Percentiles rank a stretch among this genome's conserved stretches.
Conservation (phyloP, 345 rosid genomes). For the Microcos paniculata region DNA sequence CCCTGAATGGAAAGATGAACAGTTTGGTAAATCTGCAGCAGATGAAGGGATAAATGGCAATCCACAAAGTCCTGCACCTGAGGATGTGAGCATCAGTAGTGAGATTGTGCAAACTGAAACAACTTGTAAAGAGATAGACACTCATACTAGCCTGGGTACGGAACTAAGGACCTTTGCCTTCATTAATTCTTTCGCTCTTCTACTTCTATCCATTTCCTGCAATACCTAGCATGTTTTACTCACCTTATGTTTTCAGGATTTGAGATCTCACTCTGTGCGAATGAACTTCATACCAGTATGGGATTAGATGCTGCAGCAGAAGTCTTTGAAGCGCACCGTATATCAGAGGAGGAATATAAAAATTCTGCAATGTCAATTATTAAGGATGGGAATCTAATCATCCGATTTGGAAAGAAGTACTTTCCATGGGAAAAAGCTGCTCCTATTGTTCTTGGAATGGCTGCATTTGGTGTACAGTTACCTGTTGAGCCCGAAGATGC, state of each 20-base stretch:
- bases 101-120: conserved; percentile 36
- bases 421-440: conserved; percentile 85
- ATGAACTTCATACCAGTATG: conserved; percentile 72
- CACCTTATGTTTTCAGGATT: conserved; percentile 46
- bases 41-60: conserved; percentile 28
- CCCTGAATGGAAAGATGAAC: conserved; percentile 36
- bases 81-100: conserved; percentile 31
- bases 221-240: conserved; percentile 21
- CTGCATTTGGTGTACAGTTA: conserved; percentile 68
- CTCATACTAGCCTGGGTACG: conserved; percentile 41
- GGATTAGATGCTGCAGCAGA: conserved; percentile 73
- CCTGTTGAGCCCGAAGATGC: conserved; percentile 59
- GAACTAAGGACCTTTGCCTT: conserved; percentile 30
- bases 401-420: conserved; percentile 56
- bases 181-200: neutral
- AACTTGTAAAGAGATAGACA: conserved; percentile 27
- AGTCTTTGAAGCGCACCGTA: conserved; percentile 63
- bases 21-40: conserved; percentile 32
- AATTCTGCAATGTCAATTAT: conserved; percentile 51
- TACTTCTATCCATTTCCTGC: conserved; percentile 12
- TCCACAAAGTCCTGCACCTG: conserved; percentile 19
- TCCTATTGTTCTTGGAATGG: conserved; percentile 68
- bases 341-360: conserved; percentile 63
- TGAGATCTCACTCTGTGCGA: conserved; percentile 84
- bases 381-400: conserved; percentile 65